Evolutionary conservation across 208 protist genomes (phyloP).

Genomic region (Trypanosoma melophagium): DNA sequence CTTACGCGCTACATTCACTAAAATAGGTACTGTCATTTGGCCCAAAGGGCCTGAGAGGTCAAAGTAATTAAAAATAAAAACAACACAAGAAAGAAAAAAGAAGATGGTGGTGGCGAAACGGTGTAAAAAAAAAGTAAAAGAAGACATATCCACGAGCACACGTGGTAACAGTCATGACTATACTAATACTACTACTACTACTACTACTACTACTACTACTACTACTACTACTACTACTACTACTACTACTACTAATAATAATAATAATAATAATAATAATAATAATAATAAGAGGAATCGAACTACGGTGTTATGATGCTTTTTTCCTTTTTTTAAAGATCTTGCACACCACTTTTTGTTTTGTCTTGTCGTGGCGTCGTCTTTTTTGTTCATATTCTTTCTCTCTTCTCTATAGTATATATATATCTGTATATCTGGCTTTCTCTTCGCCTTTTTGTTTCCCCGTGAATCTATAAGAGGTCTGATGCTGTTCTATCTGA

Average conservation of each 20-base stretch:
- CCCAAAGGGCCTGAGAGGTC: neutral
- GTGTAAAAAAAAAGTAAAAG: slow-evolving; percentile 2
- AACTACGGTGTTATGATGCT: neutral
- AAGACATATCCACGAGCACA: too few species aligned
- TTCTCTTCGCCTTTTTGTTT: too few species aligned
- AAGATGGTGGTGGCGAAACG: neutral
- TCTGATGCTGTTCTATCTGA: too few species aligned
- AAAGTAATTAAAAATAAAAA: slow-evolving; percentile 1
- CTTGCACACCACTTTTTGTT: neutral
- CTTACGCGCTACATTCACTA: neutral
- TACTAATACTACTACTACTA: too few species aligned
- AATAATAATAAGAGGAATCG: too few species aligned
- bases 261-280: too few species aligned
- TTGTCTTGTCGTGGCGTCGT: neutral
- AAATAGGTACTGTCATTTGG: neutral
- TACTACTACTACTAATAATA: too few species aligned
- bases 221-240: too few species aligned
- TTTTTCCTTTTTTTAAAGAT: slow-evolving; percentile 1
- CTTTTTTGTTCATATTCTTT: slow-evolving; percentile 7
- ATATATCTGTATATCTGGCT: too few species aligned
- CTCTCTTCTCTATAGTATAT: neutral
- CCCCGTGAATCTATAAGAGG: too few species aligned
- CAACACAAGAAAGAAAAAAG: neutral
- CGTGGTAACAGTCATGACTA: too few species aligned
- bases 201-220: too few species aligned